Evolutionary conservation across 2,329 filamentous ascomycete genomes (phyloP), one percentile per base, ranked within the genome.

Genomic region (Talaromyces sp.): DNA sequence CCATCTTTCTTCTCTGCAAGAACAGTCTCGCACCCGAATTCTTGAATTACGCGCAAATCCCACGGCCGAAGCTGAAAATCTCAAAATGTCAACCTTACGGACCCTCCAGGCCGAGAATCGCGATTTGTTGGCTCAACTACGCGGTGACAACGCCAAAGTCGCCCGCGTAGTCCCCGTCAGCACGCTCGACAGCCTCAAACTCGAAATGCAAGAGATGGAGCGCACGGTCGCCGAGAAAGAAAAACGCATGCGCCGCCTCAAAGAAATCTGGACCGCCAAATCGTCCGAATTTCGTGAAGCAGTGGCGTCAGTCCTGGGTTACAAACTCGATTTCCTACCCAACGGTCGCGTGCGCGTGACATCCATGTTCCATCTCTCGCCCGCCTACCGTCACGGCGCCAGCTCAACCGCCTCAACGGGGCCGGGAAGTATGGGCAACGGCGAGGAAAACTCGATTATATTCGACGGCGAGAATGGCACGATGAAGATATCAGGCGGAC

Each of bases 401-500:
- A 50, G 59, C 14, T 87, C 92, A 75, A 72, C 75, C 8, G 67
- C 71, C 16, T 41, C 60, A 24, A 31, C 60, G 4, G 78, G 77
- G 1, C 73, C 76, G 1, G 79, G 77, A 4, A 79, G 77, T 67
- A 79, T 79, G 79, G 77, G 78, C 48, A 77, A 79, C 35, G 79
- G 78, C 5, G 81, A 82, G 66, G 82, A 83, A 68, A 86, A 87
- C 67, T 85, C 81, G 5, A 88, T 88, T 54, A 87, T 97, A 0
- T 97, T 97, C 76, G 93, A 97, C 77, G 93, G 93, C 60, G 93
- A 97, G 79, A 88, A 90, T 65, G 95, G 94, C 8, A 97, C 93
- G 0, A 99, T 99, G 95, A 99, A 99, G 83, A 91, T 99, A 65
- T 91, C 90, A 39, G 95, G 95, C 1, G 95, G 95, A 0, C 91